Evolutionary conservation across 2,329 filamentous ascomycete species (phyloP), one percentile per base, ranked within the genome.

Genomic region (Didymosphaeria variabile): DNA sequence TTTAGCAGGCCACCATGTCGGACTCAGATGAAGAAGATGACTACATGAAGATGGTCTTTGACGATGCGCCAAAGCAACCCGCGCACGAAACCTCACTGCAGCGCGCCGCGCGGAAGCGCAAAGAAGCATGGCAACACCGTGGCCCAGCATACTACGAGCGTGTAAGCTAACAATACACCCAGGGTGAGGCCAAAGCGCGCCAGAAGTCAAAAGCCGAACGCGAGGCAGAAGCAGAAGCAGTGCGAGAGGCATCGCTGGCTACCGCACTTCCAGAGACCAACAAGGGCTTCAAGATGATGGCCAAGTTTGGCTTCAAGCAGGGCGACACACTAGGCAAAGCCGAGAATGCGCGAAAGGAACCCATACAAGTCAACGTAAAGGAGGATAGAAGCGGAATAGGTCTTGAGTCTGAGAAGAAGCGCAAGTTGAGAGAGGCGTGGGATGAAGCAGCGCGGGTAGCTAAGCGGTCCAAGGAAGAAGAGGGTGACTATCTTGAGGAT

Each of bases 221-320:
- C 44, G 91, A 88, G n/a, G 88, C 87, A 53, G 89, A 93, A 67
- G 92, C 91, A 69, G 87, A 86, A 9, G 85, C 84, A 45, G 87
- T 87, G 17, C 90, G 93, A 55, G 92, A 97, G 76, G 87, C 85
- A 40, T 92, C 91, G 0, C 86, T 97, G 29, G 85, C 89, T 5
- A 91, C 90, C 5, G 83, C 95, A 52, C 82, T 97, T 7, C 86
- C 89, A 21, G 81, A 85, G 17, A 84, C 87, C 53, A 96, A 90
- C 81, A 98, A 97, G 75, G 95, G 94, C 1, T 88, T 96, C 63
- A 88, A 92, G 66, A 97, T 99, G 93, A 97, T 99, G 94, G 90
- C 92, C 23, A 94, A 92, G 79, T 92, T 99, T 85, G 95, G 95
- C 0, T 99, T 96, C 81, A 90, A 88, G 60, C 83, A 87, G 21